A percentile compares a stretch with the other conserved stretches of the same genome.
These are phyloP conservation scores for Globisporangium yorkense DNA, from an alignment of 352 stramenopile genomes.

Conservation along the genomic window DNA sequence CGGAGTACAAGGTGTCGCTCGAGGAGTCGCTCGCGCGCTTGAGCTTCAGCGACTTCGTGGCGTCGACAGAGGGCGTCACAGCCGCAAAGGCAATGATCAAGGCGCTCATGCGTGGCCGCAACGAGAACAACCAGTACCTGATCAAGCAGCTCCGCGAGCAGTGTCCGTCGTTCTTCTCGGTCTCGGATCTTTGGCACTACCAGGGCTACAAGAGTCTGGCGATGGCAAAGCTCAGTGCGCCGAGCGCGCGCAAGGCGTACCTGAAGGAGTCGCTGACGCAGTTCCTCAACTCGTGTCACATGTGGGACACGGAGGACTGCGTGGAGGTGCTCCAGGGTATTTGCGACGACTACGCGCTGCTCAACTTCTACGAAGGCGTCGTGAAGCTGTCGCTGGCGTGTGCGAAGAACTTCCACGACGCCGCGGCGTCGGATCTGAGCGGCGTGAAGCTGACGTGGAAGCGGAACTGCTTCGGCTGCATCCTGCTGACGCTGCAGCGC, in stretches of 20 bases:
- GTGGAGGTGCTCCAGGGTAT: slow-evolving; percentile 72
- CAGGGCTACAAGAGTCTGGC: slow-evolving; percentile 83
- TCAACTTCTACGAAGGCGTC: slow-evolving; percentile 83
- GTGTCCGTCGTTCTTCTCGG: slow-evolving; percentile 79
- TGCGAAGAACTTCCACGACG: slow-evolving; percentile 74
- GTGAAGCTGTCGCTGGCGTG: slow-evolving; percentile 79
- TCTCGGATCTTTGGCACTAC: slow-evolving; percentile 78
- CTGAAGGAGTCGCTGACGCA: slow-evolving; percentile 70
- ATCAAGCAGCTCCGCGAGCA: slow-evolving; percentile 81
- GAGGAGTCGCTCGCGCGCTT: slow-evolving; percentile 60
- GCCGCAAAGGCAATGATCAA: slow-evolving; percentile 79
- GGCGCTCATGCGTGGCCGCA: slow-evolving; percentile 62
- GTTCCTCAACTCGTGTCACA: slow-evolving; percentile 78
- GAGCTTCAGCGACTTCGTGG: slow-evolving; percentile 73
- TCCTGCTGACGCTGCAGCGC: slow-evolving; percentile 59
- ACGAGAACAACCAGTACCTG: slow-evolving; percentile 79
- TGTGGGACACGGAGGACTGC: slow-evolving; percentile 80
- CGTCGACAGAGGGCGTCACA: slow-evolving; percentile 46
- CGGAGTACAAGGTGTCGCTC: slow-evolving; percentile 62
- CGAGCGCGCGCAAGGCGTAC: slow-evolving; percentile 52
- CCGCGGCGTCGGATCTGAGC: slow-evolving; percentile 51
- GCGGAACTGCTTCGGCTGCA: slow-evolving; percentile 68
- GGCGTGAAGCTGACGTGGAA: slow-evolving; percentile 67
- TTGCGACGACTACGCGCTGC: slow-evolving; percentile 71
- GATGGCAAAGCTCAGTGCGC: slow-evolving; percentile 67